phyloP scores from a whole-genome alignment of 2,329 filamentous ascomycete species.

The Bipolaris bicolor region DNA sequence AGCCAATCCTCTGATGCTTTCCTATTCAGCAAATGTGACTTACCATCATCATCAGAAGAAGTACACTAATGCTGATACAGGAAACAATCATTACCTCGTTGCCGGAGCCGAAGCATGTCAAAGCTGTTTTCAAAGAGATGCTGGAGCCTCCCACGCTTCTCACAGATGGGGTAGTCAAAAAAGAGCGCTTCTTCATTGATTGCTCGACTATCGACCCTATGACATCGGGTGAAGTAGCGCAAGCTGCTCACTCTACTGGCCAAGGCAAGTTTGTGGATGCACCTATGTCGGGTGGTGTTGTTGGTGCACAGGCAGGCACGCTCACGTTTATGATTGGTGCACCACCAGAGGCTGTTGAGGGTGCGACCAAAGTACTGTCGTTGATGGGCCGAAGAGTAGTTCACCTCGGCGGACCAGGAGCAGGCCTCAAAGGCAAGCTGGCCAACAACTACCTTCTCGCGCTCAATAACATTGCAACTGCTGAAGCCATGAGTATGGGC shows the following conservation, averaged over 20 bases:
- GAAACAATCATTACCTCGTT: slow-evolving; percentile 87
- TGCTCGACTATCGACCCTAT: slow-evolving; percentile 94
- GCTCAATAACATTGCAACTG: slow-evolving; percentile 82
- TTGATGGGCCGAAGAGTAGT: slow-evolving; percentile 87
- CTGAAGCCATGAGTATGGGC: slow-evolving; percentile 71
- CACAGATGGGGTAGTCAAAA: slow-evolving; percentile 54
- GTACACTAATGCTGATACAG: slow-evolving; percentile 56
- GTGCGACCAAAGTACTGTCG: slow-evolving; percentile 71
- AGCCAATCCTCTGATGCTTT: slow-evolving; percentile 75
- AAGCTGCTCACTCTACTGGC: slow-evolving; percentile 68
- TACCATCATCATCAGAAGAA: slow-evolving; percentile 5
- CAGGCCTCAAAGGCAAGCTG: slow-evolving; percentile 88
- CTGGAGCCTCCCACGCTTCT: slow-evolving; percentile 64
- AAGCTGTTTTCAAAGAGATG: slow-evolving; percentile 79
- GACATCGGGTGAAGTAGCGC: slow-evolving; percentile 79
- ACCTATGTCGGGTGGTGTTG: slow-evolving; percentile 95
- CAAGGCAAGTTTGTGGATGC: slow-evolving; percentile 87
- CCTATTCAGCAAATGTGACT: slow-evolving; percentile 15
- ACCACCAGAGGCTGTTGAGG: slow-evolving; percentile 64
- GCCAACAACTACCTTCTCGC: slow-evolving; percentile 97
- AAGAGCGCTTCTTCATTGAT: slow-evolving; percentile 85
- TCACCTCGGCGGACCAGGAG: slow-evolving; percentile 83
- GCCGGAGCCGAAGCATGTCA: slow-evolving; percentile 87
- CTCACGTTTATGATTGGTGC: slow-evolving; percentile 96
- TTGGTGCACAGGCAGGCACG: slow-evolving; percentile 84